A percentile compares a stretch with the other conserved stretches of the same genome.
Conservation (phyloP, 2,329 filamentous ascomycete species). For the Verticillium nonalfalfae region DNA sequence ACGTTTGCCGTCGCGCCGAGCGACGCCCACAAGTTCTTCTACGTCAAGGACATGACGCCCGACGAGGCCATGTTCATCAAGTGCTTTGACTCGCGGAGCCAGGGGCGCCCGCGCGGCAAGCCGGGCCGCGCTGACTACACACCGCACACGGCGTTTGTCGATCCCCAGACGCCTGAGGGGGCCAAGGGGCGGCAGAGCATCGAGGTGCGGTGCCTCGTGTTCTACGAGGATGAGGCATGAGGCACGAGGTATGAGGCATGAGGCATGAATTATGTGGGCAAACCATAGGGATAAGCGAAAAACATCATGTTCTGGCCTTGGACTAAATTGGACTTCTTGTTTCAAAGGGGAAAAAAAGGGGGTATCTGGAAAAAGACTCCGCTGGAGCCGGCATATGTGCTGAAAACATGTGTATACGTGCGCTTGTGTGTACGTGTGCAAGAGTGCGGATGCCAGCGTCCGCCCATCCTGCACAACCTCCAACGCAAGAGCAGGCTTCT, state of each 20-base stretch:
- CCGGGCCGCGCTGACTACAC: conserved; percentile 41
- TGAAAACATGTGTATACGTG: background rate
- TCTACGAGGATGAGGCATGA: conserved; percentile 38
- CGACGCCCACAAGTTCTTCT: conserved; percentile 55
- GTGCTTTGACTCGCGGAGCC: conserved; percentile 45
- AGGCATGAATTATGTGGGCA: background rate
- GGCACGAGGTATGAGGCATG: background rate
- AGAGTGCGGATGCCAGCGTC: background rate
- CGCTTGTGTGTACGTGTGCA: no score
- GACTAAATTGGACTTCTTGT: background rate
- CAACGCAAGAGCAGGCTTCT: background rate
- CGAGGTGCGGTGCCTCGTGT: conserved; percentile 57
- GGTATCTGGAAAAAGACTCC: background rate
- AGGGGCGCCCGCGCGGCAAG: conserved; percentile 32
- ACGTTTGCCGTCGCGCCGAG: conserved; percentile 54
- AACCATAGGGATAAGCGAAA: background rate
- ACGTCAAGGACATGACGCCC: conserved; percentile 60
- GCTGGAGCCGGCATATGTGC: background rate
- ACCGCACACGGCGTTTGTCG: conserved; percentile 49
- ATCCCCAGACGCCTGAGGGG: conserved; percentile 58
- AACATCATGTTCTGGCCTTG: background rate
- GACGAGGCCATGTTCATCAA: conserved; percentile 42
- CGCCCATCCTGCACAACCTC: background rate
- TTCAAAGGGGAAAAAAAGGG: background rate
- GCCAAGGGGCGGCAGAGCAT: conserved; percentile 62